Percentiles rank a stretch among this genome's conserved stretches.
Evolutionary conservation across 306 rosid species (phyloP).

Genomic region (Mimosa bimucronata): DNA sequence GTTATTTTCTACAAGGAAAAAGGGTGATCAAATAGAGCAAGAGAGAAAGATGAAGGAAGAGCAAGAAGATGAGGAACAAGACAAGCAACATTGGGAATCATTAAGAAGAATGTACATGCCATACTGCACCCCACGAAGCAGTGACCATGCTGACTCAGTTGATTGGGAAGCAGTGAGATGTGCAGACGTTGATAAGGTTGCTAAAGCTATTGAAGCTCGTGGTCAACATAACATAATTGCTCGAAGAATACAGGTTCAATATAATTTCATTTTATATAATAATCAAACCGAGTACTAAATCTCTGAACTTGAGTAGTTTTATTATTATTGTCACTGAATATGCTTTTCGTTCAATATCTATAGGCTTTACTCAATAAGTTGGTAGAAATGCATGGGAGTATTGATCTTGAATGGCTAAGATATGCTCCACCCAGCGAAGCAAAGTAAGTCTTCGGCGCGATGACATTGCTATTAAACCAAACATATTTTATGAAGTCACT

Average conservation of each 20-base stretch:
- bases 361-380: constrained; percentile 59
- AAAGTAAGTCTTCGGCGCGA: constrained; percentile 37
- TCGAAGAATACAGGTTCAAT: constrained; percentile 54
- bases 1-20: neutral
- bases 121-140: constrained; percentile 2
- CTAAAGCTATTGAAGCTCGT: constrained; percentile 53
- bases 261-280: neutral
- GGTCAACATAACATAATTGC: constrained; percentile 66
- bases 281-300: neutral
- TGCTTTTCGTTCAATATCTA: constrained; percentile 23
- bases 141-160: constrained; percentile 47
- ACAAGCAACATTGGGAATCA: constrained; percentile 51
- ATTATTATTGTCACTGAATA: neutral
- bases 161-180: constrained; percentile 70
- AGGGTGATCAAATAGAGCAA: constrained; percentile 16
- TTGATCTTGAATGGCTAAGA: constrained; percentile 80
- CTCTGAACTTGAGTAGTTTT: neutral
- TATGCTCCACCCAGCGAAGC: constrained; percentile 54
- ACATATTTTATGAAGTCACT: neutral
- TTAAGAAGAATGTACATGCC: constrained; percentile 34
- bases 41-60: constrained; percentile 9
- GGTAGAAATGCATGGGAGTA: constrained; percentile 38
- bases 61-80: constrained; percentile 20
- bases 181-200: constrained; percentile 44
- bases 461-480: neutral